Conservation (phyloP, 1,284 basidiomycete genomes). For the Ceratorhiza oryzae-sativae region DNA sequence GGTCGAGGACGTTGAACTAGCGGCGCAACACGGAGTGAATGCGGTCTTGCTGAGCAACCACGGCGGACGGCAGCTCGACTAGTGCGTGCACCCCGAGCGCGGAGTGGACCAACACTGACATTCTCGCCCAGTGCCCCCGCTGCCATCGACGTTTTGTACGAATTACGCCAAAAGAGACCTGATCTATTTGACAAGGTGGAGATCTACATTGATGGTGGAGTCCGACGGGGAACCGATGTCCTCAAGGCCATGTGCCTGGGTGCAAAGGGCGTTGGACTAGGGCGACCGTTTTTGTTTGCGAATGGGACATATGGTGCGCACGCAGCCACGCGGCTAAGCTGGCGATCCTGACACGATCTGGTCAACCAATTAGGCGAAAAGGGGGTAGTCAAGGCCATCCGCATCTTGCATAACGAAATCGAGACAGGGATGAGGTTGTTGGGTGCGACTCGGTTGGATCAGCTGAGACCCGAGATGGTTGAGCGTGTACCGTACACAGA, state of each 20-base stretch:
- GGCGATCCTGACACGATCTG: constrained; percentile 21
- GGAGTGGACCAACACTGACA: background rate
- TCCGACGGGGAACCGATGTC: constrained; percentile 60
- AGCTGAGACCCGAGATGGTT: constrained; percentile 60
- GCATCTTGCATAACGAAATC: constrained; percentile 57
- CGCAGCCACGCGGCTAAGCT: background rate
- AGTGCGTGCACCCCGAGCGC: constrained; percentile 45
- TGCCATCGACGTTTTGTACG: constrained; percentile 54
- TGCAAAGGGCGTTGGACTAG: constrained; percentile 62
- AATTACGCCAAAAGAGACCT: constrained; percentile 54
- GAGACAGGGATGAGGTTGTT: constrained; percentile 58
- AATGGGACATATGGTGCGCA: constrained; percentile 55
- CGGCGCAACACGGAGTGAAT: constrained; percentile 56
- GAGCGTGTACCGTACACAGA: constrained; percentile 30
- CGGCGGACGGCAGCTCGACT: constrained; percentile 55
- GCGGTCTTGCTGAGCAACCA: constrained; percentile 59
- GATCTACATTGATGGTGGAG: constrained; percentile 62
- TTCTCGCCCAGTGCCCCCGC: constrained; percentile 49
- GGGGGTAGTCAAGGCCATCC: constrained; percentile 56
- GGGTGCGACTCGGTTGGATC: constrained; percentile 54
- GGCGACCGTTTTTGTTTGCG: constrained; percentile 59
- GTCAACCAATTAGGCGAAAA: constrained; percentile 50
- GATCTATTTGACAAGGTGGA: constrained; percentile 58
- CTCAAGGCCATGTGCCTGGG: constrained; percentile 63
- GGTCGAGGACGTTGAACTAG: constrained; percentile 56